A percentile compares a stretch with the other conserved stretches of the same genome.
Evolutionary conservation across 1,284 basidiomycete genomes (phyloP).

Genomic region (Bjerkandera adusta): DNA sequence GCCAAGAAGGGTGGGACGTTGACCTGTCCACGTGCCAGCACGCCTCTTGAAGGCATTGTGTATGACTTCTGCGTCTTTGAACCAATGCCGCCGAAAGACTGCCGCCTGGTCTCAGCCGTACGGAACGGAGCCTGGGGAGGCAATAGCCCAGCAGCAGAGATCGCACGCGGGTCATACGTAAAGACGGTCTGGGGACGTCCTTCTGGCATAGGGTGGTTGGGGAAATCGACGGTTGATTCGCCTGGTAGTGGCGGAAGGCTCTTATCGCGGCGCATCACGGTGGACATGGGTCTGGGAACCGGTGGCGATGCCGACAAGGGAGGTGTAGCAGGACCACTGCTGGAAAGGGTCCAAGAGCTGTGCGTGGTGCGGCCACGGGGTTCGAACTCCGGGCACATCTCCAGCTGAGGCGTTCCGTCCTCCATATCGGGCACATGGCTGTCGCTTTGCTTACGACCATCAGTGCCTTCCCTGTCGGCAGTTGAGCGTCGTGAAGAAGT

Average conservation of each 20-base stretch:
- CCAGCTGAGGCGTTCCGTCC: constrained; percentile 20
- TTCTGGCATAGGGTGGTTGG: constrained; percentile 37
- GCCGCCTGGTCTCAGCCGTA: constrained; percentile 52
- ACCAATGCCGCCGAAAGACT: constrained; percentile 69
- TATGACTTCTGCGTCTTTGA: constrained; percentile 52
- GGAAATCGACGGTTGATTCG: constrained; percentile 41
- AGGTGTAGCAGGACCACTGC: constrained; percentile 29
- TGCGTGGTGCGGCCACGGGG: constrained; percentile 27
- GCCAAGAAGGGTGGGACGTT: constrained; percentile 32
- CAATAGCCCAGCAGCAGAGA: constrained; percentile 46
- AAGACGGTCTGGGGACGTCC: constrained; percentile 65
- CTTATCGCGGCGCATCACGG: constrained; percentile 58
- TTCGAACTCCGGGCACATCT: constrained; percentile 24
- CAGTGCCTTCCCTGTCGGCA: constrained; percentile 46
- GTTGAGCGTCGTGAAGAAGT: constrained; percentile 63
- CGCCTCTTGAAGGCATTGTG: constrained; percentile 38
- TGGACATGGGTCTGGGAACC: constrained; percentile 34
- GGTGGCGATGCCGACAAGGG: constrained; percentile 27
- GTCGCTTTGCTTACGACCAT: constrained; percentile 39
- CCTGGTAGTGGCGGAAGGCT: constrained; percentile 72
- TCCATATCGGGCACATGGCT: constrained; percentile 23
- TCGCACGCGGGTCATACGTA: constrained; percentile 51
- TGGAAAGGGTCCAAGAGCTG: constrained; percentile 28
- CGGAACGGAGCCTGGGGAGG: constrained; percentile 67
- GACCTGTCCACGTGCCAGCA: constrained; percentile 21